Base-by-base conservation (phyloP, 352 stramenopile genomes). In the Pythium utonaiense region DNA sequence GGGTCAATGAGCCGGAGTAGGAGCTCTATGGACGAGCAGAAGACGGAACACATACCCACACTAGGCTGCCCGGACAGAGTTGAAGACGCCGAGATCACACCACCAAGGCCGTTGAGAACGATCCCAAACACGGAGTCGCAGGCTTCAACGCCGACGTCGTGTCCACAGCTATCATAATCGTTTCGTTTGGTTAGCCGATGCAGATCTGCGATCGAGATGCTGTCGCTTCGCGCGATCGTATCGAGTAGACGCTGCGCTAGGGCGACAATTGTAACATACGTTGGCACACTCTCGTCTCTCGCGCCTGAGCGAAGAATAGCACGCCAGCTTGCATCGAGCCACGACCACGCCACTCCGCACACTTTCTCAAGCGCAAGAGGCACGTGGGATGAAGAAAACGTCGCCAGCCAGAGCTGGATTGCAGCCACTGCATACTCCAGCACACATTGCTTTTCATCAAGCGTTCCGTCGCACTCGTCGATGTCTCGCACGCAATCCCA, bases 401-500 rank as follows among this genome's bases (percentile, higher is more conserved):
- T 65, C 10, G 57, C 56, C 10, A 63, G 41, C 27, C 70, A 59
- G 21, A 57, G 13, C 19, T 53, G 19, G 16, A 78, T 56, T 4
- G 67, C 10, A 9, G 70, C 53, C 27, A 50, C 66, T 7, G 62
- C 48, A 45, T 82, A 85, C 17, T 56, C 17, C 49, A 80, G 53
- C n/a, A 69, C 57, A 45, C 74, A 62, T 2, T 64, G 36, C 19
- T 73, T 62, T 25, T 84, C 73, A 22, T 62, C 58, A 6, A 69
- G 36, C 14, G 75, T 81, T 30, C 73, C 75, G 42, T 78, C 76
- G 34, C 60, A 63, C 30, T 72, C 57, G 2, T 62, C 65, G 17
- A 84, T 60, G 53, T 84, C 73, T n/a, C 52, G 60, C 1, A 70
- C 53, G 9, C 78, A 25, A 12, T 73, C 69, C 25, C 63, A 69